Evolutionary conservation across 768 basidiomycete genomes (phyloP), one percentile per base, ranked within the genome.

Genomic region (Tephrocybe sp.): DNA sequence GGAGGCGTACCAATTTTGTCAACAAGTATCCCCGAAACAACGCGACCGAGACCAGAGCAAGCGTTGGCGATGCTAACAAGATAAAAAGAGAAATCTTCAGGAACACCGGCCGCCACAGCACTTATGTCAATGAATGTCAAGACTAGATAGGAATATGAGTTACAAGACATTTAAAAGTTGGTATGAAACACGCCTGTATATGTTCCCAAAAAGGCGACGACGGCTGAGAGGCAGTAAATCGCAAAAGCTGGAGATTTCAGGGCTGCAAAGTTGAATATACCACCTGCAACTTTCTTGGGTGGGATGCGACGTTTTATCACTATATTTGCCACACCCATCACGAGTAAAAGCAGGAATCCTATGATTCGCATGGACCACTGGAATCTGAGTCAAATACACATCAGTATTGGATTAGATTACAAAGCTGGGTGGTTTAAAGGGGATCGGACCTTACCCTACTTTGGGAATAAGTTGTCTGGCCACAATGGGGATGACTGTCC

Each of bases 291-390:
- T 25, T 75, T 69, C 34, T 70, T 68, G 0, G 82, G 78, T 0
- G 83, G 81, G 0, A 86, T 67, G 2, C 83, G 73, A 43, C 80
- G 72, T 52, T 69, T 59, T 18, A 71, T 45, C 16, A 63, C 56
- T 15, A 83, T 51, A 61, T 80, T 84, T 5, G 77, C 70, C 23
- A 78, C 53, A 2, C 75, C 75, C 9, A 87, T 67, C 9, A 73
- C 61, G 19, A 69, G 52, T 4, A 82, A 46, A 4, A 84, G 53
- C 16, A 84, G 76, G 56, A 86, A 82, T 3, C 74, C 84, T 37
- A 87, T 65, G 39, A 83, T 76, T 10, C 84, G 75, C 74, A 86
- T 76, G 0, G 86, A 81, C 86, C 85, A 87, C 40, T 74, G 71
- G 64, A 88, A 88, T 3, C 84, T 85, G 34, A 27, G 30, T n/a